These are phyloP conservation scores for Cucurbita ficifolia DNA, from an alignment of 306 rosid genomes.

Conservation along the genomic window DNA sequence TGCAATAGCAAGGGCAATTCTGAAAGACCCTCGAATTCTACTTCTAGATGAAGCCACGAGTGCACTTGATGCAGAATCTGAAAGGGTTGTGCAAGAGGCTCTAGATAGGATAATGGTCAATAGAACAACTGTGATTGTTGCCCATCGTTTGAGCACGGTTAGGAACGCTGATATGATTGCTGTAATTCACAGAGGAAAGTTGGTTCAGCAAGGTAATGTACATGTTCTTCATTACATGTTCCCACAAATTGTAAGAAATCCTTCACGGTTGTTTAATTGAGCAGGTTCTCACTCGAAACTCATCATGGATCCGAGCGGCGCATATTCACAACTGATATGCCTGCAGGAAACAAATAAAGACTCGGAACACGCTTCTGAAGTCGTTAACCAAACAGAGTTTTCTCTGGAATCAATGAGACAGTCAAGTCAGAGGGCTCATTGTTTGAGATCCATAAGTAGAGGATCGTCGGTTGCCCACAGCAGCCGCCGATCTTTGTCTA, in stretches of 20 bases:
- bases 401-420: conserved; percentile 3
- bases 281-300: neutral
- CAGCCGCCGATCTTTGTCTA: neutral
- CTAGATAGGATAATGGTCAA: neutral
- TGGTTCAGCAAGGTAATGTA: conserved; percentile 6
- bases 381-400: neutral
- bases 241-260: too few species aligned
- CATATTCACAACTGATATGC: conserved; percentile 4
- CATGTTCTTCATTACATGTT: neutral
- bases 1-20: conserved; percentile 10
- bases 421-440: neutral
- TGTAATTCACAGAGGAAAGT: conserved; percentile 2
- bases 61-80: conserved; percentile 11
- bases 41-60: conserved; percentile 10
- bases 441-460: neutral
- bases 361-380: neutral
- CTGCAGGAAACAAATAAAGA: neutral
- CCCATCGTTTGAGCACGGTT: conserved; percentile 12
- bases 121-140: conserved; percentile 5
- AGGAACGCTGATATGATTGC: conserved; percentile 5
- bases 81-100: conserved; percentile 7
- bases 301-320: neutral
- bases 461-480: conserved; percentile 1
- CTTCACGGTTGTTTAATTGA: neutral
- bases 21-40: conserved; percentile 4